A percentile compares a stretch with the other conserved stretches of the same genome.
phyloP scores from a whole-genome alignment of 176 grass and related monocot genomes.

The Carex littledalei region DNA sequence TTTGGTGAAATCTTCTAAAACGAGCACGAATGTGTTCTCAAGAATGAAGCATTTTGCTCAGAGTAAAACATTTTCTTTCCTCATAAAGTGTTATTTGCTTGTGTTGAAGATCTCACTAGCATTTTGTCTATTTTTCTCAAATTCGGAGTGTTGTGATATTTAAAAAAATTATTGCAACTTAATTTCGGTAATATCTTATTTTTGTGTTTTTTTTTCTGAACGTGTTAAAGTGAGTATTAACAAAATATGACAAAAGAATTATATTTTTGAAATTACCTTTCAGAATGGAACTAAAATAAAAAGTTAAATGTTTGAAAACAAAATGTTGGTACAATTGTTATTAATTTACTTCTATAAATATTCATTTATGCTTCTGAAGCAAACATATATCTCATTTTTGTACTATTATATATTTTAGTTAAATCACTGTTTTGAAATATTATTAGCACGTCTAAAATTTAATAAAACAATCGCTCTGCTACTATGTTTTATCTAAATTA shows the following conservation, averaged over 20 bases:
- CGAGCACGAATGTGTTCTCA: no score
- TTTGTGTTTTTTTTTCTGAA: background rate
- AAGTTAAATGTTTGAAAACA: background rate
- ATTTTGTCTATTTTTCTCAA: no score
- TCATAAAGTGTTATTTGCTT: no score
- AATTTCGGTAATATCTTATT: background rate
- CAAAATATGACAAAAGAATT: background rate
- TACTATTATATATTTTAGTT: background rate
- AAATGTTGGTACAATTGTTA: background rate
- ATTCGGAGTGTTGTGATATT: no score
- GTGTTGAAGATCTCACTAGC: no score
- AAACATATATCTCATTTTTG: background rate
- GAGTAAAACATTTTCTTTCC: no score
- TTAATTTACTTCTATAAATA: background rate
- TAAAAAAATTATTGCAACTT: no score
- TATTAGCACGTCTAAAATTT: background rate
- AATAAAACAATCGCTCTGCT: background rate
- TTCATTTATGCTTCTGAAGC: background rate
- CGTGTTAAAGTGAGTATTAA: background rate
- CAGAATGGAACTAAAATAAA: background rate
- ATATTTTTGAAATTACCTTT: background rate
- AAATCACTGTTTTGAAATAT: background rate
- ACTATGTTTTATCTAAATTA: background rate
- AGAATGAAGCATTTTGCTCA: no score
- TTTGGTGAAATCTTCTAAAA: no score